Evolutionary conservation across 2,329 filamentous ascomycete species (phyloP).

Genomic region (Aspergillus oerlinghausenensis): DNA sequence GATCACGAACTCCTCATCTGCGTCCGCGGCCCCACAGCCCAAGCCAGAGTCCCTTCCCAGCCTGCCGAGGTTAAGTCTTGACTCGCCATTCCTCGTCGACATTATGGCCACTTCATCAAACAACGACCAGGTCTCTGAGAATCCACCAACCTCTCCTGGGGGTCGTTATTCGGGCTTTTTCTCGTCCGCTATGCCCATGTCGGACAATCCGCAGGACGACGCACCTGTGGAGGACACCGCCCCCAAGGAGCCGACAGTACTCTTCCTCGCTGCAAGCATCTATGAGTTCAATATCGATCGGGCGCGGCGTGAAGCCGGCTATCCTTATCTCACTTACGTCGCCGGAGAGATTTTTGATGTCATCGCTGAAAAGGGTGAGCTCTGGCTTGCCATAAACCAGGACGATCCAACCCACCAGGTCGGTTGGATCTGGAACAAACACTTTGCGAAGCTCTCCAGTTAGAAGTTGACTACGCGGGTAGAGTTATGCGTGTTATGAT

Average conservation of each 20-base stretch:
- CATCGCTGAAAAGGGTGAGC: conserved; percentile 91
- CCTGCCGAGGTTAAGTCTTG: conserved; percentile 42
- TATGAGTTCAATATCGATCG: conserved; percentile 97
- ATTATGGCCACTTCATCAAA: conserved; percentile 30
- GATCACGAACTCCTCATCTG: conserved; percentile 44
- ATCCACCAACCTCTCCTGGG: conserved; percentile 33
- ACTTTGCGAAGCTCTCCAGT: conserved; percentile 64
- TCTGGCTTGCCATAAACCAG: conserved; percentile 97
- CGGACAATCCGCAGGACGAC: conserved; percentile 53
- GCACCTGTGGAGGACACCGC: conserved; percentile 40
- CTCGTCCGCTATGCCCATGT: conserved; percentile 78
- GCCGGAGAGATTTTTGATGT: conserved; percentile 93
- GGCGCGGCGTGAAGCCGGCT: conserved; percentile 85
- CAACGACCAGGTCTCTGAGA: conserved; percentile 19
- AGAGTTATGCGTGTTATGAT: conserved; percentile 1
- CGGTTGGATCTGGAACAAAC: conserved; percentile 99
- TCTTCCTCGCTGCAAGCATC: conserved; percentile 88
- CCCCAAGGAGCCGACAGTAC: conserved; percentile 53
- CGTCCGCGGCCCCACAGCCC: conserved; percentile 11
- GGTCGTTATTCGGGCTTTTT: conserved; percentile 72
- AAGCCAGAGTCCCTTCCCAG: conserved; percentile 31
- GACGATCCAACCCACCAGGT: conserved; percentile 75
- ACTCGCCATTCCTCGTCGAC: conserved; percentile 42
- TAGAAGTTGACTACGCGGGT: conserved; percentile 7
- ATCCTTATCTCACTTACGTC: conserved; percentile 92